These are phyloP conservation scores for Diplogelasinospora grovesii DNA, from an alignment of 495 filamentous ascomycete species.

Conservation along the genomic window DNA sequence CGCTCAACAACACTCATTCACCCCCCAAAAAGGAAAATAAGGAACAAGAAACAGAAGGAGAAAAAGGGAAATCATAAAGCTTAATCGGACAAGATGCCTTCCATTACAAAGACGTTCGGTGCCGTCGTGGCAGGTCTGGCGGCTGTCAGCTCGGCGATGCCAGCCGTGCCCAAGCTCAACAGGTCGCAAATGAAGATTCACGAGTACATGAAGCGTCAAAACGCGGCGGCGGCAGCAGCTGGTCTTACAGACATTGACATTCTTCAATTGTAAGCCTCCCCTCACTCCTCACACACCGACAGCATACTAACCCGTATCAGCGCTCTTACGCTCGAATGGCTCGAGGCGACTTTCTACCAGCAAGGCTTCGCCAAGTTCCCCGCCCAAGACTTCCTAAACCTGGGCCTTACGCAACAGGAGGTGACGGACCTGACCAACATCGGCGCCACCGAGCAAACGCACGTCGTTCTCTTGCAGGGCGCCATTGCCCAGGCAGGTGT, in stretches of 20 bases:
- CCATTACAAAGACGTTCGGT: conserved; percentile 35
- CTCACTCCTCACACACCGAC: not conserved
- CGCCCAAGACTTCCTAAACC: conserved; percentile 48
- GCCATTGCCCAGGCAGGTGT: conserved; percentile 49
- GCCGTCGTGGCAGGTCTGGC: conserved; percentile 40
- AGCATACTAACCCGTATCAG: conserved; percentile 29
- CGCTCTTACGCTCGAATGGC: conserved; percentile 58
- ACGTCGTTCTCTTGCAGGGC: conserved; percentile 50
- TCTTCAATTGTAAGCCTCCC: conserved; percentile 56
- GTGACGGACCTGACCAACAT: conserved; percentile 46
- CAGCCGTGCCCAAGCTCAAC: conserved; percentile 38
- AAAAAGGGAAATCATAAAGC: conserved; percentile 14
- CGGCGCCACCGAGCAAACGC: conserved; percentile 48
- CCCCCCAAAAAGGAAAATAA: conserved; percentile 9
- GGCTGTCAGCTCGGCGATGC: conserved; percentile 38
- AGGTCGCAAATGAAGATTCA: conserved; percentile 36
- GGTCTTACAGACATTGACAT: conserved; percentile 59
- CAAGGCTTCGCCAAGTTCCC: conserved; percentile 56
- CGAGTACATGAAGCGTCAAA: conserved; percentile 43
- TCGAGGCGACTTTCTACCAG: conserved; percentile 56
- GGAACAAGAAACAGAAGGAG: conserved; percentile 22
- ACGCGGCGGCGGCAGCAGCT: conserved; percentile 43
- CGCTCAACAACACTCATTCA: conserved; percentile 6
- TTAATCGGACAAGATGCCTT: conserved; percentile 39
- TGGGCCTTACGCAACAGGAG: conserved; percentile 44